Evolutionary conservation across 176 grass and related monocot species (phyloP).

Genomic region (Melocanna baccifera): DNA sequence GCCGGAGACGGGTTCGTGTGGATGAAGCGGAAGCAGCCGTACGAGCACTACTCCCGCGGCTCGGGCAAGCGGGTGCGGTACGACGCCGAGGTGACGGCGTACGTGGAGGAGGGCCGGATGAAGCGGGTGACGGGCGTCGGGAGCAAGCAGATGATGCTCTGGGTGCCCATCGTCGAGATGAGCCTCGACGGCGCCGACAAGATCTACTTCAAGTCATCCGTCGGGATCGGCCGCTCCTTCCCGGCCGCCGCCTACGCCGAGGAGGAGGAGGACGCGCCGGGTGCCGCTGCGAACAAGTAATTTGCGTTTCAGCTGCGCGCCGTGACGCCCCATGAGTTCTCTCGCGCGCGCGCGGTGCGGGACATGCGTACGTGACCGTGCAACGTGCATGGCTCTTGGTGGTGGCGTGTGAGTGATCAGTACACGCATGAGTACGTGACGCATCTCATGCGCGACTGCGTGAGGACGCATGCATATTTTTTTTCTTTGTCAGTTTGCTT

Average conservation of each 20-base stretch:
- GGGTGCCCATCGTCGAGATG: conserved; percentile 95
- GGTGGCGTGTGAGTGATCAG: neutral
- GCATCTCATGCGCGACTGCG: neutral
- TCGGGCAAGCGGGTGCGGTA: conserved; percentile 63
- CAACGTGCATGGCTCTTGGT: neutral
- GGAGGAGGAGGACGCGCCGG: neutral
- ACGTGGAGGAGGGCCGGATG: conserved; percentile 78
- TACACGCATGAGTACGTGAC: neutral
- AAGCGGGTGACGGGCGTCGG: conserved; percentile 80
- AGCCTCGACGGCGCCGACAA: conserved; percentile 44
- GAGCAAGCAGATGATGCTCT: conserved; percentile 87
- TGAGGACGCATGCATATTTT: neutral
- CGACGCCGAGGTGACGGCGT: conserved; percentile 83
- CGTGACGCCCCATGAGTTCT: neutral
- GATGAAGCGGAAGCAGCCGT: conserved; percentile 74
- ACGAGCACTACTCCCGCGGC: conserved; percentile 79
- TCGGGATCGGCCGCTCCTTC: conserved; percentile 75
- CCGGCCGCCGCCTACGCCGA: conserved; percentile 66
- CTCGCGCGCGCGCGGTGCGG: too few species aligned
- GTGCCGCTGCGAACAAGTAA: neutral
- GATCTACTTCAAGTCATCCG: conserved; percentile 83
- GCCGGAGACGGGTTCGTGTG: conserved; percentile 78
- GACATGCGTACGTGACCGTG: neutral
- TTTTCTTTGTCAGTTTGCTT: neutral
- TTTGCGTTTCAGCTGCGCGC: neutral